Evolutionary conservation across 2,329 filamentous ascomycete species (phyloP), one percentile per base, ranked within the genome.

Genomic region (Lachnellula occidentalis): DNA sequence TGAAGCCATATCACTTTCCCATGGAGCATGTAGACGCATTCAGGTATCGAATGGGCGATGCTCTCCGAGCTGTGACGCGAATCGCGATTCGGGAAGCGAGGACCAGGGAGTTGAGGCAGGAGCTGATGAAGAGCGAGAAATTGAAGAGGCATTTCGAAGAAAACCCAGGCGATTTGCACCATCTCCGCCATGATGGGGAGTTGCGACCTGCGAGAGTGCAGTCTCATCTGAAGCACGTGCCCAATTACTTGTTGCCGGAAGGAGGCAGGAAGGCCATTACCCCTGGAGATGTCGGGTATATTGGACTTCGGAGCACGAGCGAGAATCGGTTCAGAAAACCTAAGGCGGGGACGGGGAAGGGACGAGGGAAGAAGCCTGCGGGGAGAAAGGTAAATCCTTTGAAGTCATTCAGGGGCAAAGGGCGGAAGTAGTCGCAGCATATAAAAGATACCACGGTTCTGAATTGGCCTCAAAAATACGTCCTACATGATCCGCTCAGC

Each of bases 71-170:
- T 0, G 91, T 99, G 2, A 99, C 94, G 9, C 85, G 88, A 55
- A 87, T 95, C 24, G 88, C 92, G 0, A 83, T 99, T 45, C 87
- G 92, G 60, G 92, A 96, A 75, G 92, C 94, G 2, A 82, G 94
- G 48, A 88, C 90, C 9, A 83, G 89, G 56, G 92, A 99, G 72
- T 79, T 99, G 54, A 82, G 90, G 51, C 85, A 92, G 69, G 94
- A 97, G 71, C 78, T 99, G 12, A 78, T 96, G 64, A 95, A 95
- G 74, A 92, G 87, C 61, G 92, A 97, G 68, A 96, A 96, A 73
- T 76, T 99, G 52, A 92, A 94, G 72, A 81, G 91, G 50, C 90
- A 97, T 76, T 99, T 97, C 67, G 94, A 97, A 69, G 94, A 99
- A 72, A 96, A 99, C 70, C 94, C 94, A 0, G 84, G 87, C 34